Base-by-base conservation (phyloP, 2,329 filamentous ascomycete species). In the Didymella sp. region DNA sequence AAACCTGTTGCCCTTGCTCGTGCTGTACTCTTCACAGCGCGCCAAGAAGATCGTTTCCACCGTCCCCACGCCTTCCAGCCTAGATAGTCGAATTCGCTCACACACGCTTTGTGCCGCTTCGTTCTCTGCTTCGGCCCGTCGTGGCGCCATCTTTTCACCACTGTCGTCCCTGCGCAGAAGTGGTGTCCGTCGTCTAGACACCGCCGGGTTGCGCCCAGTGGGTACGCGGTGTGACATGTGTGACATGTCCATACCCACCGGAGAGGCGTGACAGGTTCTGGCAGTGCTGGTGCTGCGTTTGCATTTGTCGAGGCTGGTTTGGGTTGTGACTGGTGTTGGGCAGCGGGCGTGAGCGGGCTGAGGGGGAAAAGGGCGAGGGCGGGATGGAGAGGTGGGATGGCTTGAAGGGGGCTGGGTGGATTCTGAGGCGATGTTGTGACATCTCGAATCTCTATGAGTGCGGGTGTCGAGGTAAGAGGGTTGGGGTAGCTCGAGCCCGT, bases 221-320 rank as follows among this genome's bases (percentile, higher is more conserved):
- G 71, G 68, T 84, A 85, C 11, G 71, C 74, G 17, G 71, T 73
- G 33, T 73, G 69, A 70, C 83, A 85, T 40, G 79, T 66, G 66
- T 85, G 83, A 64, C 83, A 85, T 60, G 78, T 76, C 83, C 83
- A 85, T 30, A 81, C 70, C 82, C 82, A 85, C 19, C 67, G 63
- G 4, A 81, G 70, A 0, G 78, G 77, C 1, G 27, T 51, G 1
- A 27, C n/a, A 6, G 67, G 62, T 3, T 43, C 53, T 1, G 43
- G 9, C 11, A 70, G 57, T 5, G 67, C 56, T 0, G 76, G 69
- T 1, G 68, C 68, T 7, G 46, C 22, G 30, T 17, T 27, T 17
- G 28, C 24, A 19, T 9, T 8, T 2, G 15, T 15, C 1, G 31
- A 4, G 13, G 33, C 28, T 3, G 22, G 28, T 1, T 68, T 35